These are phyloP conservation scores for Porogramme epimiltina DNA, from an alignment of 1,284 basidiomycete species.

Conservation along the genomic window DNA sequence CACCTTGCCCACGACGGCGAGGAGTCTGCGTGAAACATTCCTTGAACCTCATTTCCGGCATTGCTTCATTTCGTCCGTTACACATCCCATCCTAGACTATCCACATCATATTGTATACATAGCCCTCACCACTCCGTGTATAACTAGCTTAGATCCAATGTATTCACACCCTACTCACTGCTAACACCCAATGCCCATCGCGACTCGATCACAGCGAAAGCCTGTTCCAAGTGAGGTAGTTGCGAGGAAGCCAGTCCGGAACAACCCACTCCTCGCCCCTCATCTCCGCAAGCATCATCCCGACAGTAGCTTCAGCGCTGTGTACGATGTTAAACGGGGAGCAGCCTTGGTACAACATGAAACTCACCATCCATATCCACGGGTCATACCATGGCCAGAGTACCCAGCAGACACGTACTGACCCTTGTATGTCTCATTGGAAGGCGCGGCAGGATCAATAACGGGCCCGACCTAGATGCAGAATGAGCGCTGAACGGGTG, in stretches of 20 bases:
- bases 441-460: slow-evolving; percentile 42
- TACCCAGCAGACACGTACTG: slow-evolving; percentile 83
- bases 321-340: not conserved
- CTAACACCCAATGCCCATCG: too few species aligned
- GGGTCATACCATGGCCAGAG: slow-evolving; percentile 81
- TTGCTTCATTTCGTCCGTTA: too few species aligned
- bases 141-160: too few species aligned
- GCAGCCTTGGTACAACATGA: slow-evolving; percentile 18
- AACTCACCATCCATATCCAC: slow-evolving; percentile 69
- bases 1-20: slow-evolving; percentile 1
- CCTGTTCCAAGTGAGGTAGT: slow-evolving; percentile 48
- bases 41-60: too few species aligned
- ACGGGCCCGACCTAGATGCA: too few species aligned
- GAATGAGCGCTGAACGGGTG: too few species aligned
- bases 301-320: slow-evolving; percentile 67
- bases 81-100: too few species aligned
- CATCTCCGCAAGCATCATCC: slow-evolving; percentile 64
- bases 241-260: slow-evolving; percentile 66
- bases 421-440: slow-evolving; percentile 40
- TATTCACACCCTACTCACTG: too few species aligned
- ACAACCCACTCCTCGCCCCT: slow-evolving; percentile 45
- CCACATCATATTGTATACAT: too few species aligned
- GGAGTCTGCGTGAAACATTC: too few species aligned
- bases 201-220: not conserved
- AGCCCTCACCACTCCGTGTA: too few species aligned